Base-by-base conservation (phyloP, 192 early-diverging fungal genomes). In the Funneliformis geosporum region DNA sequence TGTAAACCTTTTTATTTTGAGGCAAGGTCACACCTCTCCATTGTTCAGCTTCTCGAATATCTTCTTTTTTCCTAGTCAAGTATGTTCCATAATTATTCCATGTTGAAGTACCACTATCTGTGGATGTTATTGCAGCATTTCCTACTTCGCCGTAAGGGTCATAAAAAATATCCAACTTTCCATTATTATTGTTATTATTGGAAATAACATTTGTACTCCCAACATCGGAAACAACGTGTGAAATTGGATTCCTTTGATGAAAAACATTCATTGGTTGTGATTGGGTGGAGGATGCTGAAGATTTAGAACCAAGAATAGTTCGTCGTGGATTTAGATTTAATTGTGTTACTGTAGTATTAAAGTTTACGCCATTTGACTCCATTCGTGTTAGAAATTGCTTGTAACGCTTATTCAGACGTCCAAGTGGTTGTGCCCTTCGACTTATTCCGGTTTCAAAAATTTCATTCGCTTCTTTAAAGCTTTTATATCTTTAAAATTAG, bases 351-450 rank as follows among this genome's bases (percentile, higher is more conserved):
- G 43, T 21, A 28, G 66, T 14, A 65, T 42, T 59, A 67, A 66
- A 8, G 55, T 27, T 60, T 83, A 73, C 79, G 21, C 28, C 68
- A 70, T 50, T 7, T 59, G 72, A 43, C 25, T 80, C 76, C 75
- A 87, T 83, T 4, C 91, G 84, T 2, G 79, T 64, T 80, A 90
- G 87, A 82, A 95, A 94, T 40, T 88, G 87, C 27, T 82, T 84
- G 39, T 89, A 89, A 27, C 87, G 80, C 21, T 86, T 82, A 60
- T 88, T 84, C 25, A 97, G 83, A 5, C 91, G 80, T 3, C 89
- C 91, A 28, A 93, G 66, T 18, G 95, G 96, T 75, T 89, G 86
- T 2, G 95, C 96, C 66, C 86, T 87, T 25, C 92, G 85, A 46
- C 86, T 79, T 8, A 96, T 90, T 16, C 95, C 96, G 40, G 91